These are phyloP conservation scores for Hordeum marinum DNA, from an alignment of 176 grass and related monocot species.

Conservation along the genomic window DNA sequence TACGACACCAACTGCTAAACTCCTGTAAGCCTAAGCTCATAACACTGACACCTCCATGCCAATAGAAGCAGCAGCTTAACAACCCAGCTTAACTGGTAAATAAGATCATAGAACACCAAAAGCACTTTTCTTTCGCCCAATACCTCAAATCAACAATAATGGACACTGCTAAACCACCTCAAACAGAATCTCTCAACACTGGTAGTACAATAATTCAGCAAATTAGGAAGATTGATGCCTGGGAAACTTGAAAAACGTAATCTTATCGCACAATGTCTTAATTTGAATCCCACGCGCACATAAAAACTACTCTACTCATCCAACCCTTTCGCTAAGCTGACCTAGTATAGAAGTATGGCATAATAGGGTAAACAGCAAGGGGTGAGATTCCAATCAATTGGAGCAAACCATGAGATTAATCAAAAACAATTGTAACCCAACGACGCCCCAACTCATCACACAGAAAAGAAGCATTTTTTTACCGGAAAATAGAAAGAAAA, in stretches of 20 bases:
- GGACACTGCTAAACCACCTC: background rate
- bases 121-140: background rate
- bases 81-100: background rate
- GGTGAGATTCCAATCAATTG: background rate
- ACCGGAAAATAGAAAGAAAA: background rate
- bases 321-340: background rate
- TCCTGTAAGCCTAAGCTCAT: background rate
- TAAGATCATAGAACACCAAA: background rate
- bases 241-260: background rate
- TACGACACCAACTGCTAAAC: background rate
- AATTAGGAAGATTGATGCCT: background rate
- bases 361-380: background rate
- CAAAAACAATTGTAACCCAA: background rate
- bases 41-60: background rate
- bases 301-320: background rate
- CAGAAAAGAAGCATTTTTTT: constrained; percentile 17
- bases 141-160: background rate
- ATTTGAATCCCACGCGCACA: background rate
- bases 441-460: background rate
- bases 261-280: background rate
- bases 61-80: background rate
- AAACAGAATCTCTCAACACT: background rate
- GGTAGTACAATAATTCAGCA: background rate
- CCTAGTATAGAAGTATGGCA: background rate
- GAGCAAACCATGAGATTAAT: background rate